Evolutionary conservation across 1,139 yeast species (phyloP).

Genomic region (Kodamaea suecica): DNA sequence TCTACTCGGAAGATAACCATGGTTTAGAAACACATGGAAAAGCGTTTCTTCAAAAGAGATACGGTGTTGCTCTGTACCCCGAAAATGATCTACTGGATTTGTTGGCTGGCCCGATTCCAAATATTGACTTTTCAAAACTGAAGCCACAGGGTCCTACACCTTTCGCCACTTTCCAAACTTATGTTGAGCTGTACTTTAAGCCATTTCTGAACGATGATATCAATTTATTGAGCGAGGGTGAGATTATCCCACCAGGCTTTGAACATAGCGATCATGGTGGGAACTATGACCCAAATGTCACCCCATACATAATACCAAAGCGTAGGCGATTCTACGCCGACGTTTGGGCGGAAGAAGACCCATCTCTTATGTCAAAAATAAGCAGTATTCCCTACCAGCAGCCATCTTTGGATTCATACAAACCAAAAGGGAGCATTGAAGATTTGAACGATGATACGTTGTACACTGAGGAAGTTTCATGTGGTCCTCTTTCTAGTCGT

Average conservation of each 20-base stretch:
- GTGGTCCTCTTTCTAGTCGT: conserved; percentile 91
- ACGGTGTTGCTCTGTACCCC: conserved; percentile 90
- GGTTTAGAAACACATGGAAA: conserved; percentile 59
- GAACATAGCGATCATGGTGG: conserved; percentile 22
- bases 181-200: conserved; percentile 82
- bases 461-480: conserved; percentile 72
- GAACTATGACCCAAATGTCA: conserved; percentile 61
- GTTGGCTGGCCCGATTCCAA: conserved; percentile 87
- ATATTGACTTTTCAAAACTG: conserved; percentile 77
- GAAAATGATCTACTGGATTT: conserved; percentile 67
- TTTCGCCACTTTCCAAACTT: conserved; percentile 80
- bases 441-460: conserved; percentile 59
- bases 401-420: conserved; percentile 42
- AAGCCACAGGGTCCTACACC: conserved; percentile 93
- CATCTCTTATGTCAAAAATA: conserved; percentile 40
- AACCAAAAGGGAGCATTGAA: conserved; percentile 63
- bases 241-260: conserved; percentile 53
- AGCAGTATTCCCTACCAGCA: conserved; percentile 38
- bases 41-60: conserved; percentile 70
- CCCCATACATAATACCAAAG: conserved; percentile 76
- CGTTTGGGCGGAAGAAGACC: conserved; percentile 83
- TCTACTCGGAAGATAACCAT: conserved; percentile 60
- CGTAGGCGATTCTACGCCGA: conserved; percentile 80
- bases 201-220: conserved; percentile 77
- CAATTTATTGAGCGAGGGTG: conserved; percentile 62